Evolutionary conservation across 2,329 filamentous ascomycete species (phyloP).

Genomic region (Talaromyces sp.): DNA sequence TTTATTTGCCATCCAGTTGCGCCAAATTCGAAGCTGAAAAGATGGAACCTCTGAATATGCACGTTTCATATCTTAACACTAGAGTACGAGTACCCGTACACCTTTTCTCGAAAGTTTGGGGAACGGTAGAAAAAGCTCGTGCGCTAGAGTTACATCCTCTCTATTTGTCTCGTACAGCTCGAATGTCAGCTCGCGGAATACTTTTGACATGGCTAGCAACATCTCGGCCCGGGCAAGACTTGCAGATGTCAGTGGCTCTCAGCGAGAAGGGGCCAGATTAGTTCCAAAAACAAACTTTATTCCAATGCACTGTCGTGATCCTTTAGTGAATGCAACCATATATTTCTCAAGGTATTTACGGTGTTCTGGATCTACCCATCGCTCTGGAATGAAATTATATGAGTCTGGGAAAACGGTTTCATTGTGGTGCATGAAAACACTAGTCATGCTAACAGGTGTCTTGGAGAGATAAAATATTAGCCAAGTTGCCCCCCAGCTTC

Average conservation of each 20-base stretch:
- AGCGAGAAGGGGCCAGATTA: too few species aligned
- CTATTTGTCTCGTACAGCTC: constrained; percentile 7
- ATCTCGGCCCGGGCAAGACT: constrained; percentile 9
- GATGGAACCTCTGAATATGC: too few species aligned
- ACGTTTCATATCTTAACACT: neutral
- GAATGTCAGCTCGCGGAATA: constrained; percentile 8
- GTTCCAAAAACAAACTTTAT: constrained; percentile 14
- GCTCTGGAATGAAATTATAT: constrained; percentile 16
- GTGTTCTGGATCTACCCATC: constrained; percentile 16
- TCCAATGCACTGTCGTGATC: constrained; percentile 16
- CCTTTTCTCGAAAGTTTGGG: constrained; percentile 7
- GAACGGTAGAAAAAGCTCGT: constrained; percentile 11
- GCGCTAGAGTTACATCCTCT: constrained; percentile 6
- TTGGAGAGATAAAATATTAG: neutral
- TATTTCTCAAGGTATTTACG: constrained; percentile 16
- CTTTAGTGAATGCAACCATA: constrained; percentile 18
- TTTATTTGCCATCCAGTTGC: too few species aligned
- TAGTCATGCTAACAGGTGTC: constrained; percentile 21
- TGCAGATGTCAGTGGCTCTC: neutral
- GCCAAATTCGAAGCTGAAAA: too few species aligned
- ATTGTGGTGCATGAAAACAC: constrained; percentile 18
- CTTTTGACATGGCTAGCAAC: constrained; percentile 6
- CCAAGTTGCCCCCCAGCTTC: too few species aligned
- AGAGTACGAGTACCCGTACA: constrained; percentile 3
- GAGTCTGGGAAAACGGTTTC: constrained; percentile 18